Conservation (phyloP, 2,329 filamentous ascomycete genomes). For the Geoglossum cookeanum region DNA sequence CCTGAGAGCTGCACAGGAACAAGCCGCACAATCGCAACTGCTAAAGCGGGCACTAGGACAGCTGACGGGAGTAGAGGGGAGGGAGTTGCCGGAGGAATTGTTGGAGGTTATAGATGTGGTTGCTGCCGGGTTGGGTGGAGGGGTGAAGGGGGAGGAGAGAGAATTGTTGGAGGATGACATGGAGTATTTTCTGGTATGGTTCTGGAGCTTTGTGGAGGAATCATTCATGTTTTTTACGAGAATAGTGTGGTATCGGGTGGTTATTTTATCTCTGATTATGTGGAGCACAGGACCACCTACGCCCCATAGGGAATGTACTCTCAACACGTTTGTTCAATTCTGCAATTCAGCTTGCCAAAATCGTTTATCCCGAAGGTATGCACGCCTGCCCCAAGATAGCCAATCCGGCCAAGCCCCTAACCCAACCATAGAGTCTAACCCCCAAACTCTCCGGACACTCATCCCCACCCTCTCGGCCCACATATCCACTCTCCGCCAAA, state of each 20-base stretch:
- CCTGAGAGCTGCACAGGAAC: background rate
- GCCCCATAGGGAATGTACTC: background rate
- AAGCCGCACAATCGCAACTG: background rate
- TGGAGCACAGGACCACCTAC: background rate
- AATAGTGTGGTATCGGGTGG: too few species aligned
- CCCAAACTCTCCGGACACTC: conserved; percentile 8
- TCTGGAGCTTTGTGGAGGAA: background rate
- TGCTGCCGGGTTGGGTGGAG: conserved; percentile 21
- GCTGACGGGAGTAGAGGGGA: background rate
- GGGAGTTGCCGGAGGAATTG: conserved; percentile 13
- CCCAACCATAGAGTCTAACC: background rate
- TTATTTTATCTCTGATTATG: background rate
- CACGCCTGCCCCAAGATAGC: background rate
- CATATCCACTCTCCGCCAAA: conserved; percentile 4
- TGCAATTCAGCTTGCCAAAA: background rate
- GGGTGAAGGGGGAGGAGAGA: conserved; percentile 19
- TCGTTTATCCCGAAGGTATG: background rate
- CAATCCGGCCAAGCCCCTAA: background rate
- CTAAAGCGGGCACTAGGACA: background rate
- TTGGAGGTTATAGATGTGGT: conserved; percentile 24
- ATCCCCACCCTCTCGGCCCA: conserved; percentile 4
- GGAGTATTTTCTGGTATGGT: conserved; percentile 18
- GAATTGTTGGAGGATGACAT: conserved; percentile 22
- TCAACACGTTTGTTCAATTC: background rate
- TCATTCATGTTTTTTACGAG: too few species aligned